phyloP scores from a whole-genome alignment of 2,329 filamentous ascomycete species.

The Beauveria pseudobassiana region DNA sequence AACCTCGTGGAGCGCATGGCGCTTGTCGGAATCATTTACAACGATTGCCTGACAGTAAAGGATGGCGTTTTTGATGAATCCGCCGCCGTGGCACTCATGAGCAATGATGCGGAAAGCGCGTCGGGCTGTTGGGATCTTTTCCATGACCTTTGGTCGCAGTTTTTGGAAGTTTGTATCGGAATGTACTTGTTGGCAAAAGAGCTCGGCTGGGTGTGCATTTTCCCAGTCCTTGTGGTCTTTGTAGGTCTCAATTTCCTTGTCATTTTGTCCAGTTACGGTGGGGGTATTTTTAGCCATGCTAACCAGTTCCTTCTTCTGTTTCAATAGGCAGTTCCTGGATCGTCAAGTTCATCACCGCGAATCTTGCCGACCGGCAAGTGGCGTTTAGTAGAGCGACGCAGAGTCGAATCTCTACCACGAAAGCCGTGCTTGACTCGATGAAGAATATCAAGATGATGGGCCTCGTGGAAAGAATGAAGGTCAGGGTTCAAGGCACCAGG shows the following conservation, averaged over 20 bases:
- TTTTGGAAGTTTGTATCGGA: slow-evolving; percentile 5
- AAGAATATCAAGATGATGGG: slow-evolving; percentile 17
- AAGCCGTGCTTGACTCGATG: slow-evolving; percentile 12
- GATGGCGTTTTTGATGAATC: slow-evolving; percentile 10
- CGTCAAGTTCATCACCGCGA: slow-evolving; percentile 7
- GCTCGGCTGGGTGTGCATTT: slow-evolving; percentile 7
- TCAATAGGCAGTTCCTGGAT: slow-evolving; percentile 8
- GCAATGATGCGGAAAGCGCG: slow-evolving; percentile 8
- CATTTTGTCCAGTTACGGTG: neutral
- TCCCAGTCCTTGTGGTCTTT: slow-evolving; percentile 3
- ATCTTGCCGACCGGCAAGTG: slow-evolving; percentile 11
- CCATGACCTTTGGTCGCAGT: slow-evolving; percentile 8
- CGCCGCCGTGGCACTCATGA: slow-evolving; percentile 14
- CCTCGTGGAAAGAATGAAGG: slow-evolving; percentile 7
- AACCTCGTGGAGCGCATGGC: slow-evolving; percentile 1
- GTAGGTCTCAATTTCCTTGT: neutral
- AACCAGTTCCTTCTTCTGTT: neutral
- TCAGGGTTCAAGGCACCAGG: slow-evolving; percentile 9
- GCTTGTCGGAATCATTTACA: slow-evolving; percentile 12
- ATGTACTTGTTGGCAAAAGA: slow-evolving; percentile 5
- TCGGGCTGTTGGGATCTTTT: neutral
- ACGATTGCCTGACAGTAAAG: slow-evolving; percentile 10
- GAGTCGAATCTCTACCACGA: slow-evolving; percentile 4
- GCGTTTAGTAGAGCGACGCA: slow-evolving; percentile 7
- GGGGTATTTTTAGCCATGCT: neutral